Percentiles rank a stretch among this genome's conserved stretches.
These are phyloP conservation scores for Trapa incisa DNA, from an alignment of 345 rosid genomes.

Conservation along the genomic window DNA sequence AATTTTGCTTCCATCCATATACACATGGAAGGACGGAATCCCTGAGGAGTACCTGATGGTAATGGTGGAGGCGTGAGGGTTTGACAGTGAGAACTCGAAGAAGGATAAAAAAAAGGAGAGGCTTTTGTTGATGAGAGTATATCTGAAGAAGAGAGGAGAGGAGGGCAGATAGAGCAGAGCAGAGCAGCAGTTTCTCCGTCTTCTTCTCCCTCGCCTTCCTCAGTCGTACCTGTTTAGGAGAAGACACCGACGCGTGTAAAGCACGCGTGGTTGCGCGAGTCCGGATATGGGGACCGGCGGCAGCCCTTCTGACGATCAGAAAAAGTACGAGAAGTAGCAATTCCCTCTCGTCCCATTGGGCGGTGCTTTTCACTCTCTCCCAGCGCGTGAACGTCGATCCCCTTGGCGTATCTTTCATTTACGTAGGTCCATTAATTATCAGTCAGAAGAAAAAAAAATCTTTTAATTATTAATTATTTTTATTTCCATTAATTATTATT, in stretches of 20 bases:
- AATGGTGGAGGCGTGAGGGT: constrained; percentile 4
- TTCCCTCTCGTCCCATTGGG: constrained; percentile 12
- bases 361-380: constrained; percentile 3
- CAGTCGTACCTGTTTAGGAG: constrained; percentile 6
- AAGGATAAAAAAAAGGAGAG: not conserved
- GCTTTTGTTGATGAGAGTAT: not conserved
- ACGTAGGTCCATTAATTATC: not conserved
- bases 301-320: constrained; percentile 1
- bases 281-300: not conserved
- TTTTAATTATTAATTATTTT: not conserved
- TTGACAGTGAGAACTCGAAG: not conserved
- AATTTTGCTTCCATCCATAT: not conserved
- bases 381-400: not conserved
- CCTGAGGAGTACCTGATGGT: constrained; percentile 12
- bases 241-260: not conserved
- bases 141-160: not conserved
- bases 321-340: constrained; percentile 14
- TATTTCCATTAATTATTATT: not conserved
- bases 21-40: not conserved
- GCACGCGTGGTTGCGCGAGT: constrained; percentile 21
- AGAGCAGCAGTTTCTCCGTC: not conserved
- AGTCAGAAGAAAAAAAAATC: too few species aligned
- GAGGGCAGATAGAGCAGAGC: not conserved
- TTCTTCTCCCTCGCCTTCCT: constrained; percentile 10
- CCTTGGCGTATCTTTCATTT: not conserved